A percentile compares a stretch with the other conserved stretches of the same genome.
Evolutionary conservation across 2,329 filamentous ascomycete genomes (phyloP).

Genomic region (Fusarium sp.): DNA sequence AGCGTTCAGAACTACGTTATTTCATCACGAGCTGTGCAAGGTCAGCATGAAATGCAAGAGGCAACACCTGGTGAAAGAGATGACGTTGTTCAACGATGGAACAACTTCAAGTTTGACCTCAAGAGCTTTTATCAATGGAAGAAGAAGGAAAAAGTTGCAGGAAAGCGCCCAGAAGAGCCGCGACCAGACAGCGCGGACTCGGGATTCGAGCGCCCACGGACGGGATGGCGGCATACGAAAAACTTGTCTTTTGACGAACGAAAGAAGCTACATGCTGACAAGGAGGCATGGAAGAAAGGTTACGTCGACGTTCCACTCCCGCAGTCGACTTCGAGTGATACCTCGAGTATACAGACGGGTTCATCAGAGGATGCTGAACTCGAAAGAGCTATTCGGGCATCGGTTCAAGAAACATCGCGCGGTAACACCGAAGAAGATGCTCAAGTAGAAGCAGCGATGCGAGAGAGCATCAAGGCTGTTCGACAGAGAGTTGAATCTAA

Average conservation of each 20-base stretch:
- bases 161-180: constrained; percentile 50
- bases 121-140: constrained; percentile 71
- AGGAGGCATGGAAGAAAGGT: constrained; percentile 59
- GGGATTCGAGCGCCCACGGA: constrained; percentile 52
- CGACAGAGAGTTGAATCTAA: constrained; percentile 51
- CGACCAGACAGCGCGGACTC: constrained; percentile 34
- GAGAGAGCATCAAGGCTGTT: constrained; percentile 76
- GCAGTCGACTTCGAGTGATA: constrained; percentile 27
- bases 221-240: constrained; percentile 66
- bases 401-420: constrained; percentile 78
- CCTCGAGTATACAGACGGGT: constrained; percentile 23
- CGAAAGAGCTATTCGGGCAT: constrained; percentile 79
- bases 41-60: constrained; percentile 74
- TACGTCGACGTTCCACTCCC: constrained; percentile 39
- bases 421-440: constrained; percentile 80
- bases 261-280: constrained; percentile 65
- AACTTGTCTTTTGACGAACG: constrained; percentile 66
- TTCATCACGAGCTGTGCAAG: constrained; percentile 81
- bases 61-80: constrained; percentile 71
- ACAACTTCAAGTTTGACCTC: constrained; percentile 71
- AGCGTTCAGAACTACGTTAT: constrained; percentile 86
- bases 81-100: constrained; percentile 77
- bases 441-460: constrained; percentile 79
- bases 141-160: constrained; percentile 60
- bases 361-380: constrained; percentile 70